phyloP scores from a whole-genome alignment of 2,329 filamentous ascomycete genomes.

The Ciborinia camelliae region DNA sequence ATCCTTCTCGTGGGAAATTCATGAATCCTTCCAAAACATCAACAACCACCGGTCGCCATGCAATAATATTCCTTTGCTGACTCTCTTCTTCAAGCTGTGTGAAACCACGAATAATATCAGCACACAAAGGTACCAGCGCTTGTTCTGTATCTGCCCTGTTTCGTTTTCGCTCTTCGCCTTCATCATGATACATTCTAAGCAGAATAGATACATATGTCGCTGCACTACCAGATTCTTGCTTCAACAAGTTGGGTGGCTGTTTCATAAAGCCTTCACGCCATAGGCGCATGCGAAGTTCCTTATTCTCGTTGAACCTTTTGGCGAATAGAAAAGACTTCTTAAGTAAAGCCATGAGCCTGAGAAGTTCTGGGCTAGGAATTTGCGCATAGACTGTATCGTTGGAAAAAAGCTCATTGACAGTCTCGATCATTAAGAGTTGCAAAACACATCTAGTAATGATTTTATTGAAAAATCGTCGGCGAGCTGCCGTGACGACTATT shows the following conservation, averaged over 20 bases:
- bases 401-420: constrained; percentile 96
- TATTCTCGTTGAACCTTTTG: constrained; percentile 95
- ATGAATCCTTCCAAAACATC: constrained; percentile 93
- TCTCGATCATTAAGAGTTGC: constrained; percentile 98
- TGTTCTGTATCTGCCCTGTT: constrained; percentile 81
- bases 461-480: constrained; percentile 94
- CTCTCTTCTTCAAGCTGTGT: constrained; percentile 88
- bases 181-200: constrained; percentile 95
- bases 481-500: constrained; percentile 86
- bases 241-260: constrained; percentile 93
- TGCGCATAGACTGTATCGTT: constrained; percentile 92
- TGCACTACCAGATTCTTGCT: constrained; percentile 91
- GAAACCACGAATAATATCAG: constrained; percentile 87
- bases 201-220: constrained; percentile 95
- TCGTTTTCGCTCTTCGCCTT: constrained; percentile 74
- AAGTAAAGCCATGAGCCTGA: constrained; percentile 87
- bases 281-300: constrained; percentile 87
- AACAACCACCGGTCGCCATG: constrained; percentile 95
- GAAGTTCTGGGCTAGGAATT: constrained; percentile 84
- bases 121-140: constrained; percentile 89
- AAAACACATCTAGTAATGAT: constrained; percentile 99
- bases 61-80: constrained; percentile 93
- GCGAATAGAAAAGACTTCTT: constrained; percentile 98
- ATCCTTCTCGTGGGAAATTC: constrained; percentile 75
- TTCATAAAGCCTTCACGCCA: constrained; percentile 99